Base-by-base conservation (phyloP, 2,329 filamentous ascomycete genomes). In the Myriosclerotinia scirpicola region DNA sequence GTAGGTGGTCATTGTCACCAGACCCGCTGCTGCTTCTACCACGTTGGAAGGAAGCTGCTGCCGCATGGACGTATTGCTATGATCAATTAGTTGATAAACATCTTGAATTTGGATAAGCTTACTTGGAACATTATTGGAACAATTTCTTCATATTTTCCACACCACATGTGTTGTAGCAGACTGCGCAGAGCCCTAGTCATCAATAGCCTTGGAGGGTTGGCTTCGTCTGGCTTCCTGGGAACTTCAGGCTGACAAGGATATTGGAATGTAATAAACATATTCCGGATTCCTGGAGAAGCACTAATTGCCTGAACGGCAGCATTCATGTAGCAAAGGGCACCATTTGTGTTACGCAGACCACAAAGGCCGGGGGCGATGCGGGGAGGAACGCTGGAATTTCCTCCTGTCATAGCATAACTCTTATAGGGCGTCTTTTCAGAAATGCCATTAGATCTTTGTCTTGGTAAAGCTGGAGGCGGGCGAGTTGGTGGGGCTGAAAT, bases 271-370 rank as follows among this genome's bases (percentile, higher is more conserved):
- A 91, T 74, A 75, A 90, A 75, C 80, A 89, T 80, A 79, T 87
- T 76, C 79, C 85, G 80, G 84, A 97, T 84, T 79, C 86, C 78
- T 75, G 85, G 75, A 0, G 93, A 94, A 1, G 88, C 89, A 67
- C 91, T 90, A 22, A 97, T 80, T 68, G 90, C 90, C 77, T 98
- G 94, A 36, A 98, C 81, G 0, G 89, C 89, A n/a, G 92, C 89
- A 77, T 97, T 97, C 82, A 95, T 93, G 75, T 97, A 97, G 76
- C 94, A 97, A 11, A 54, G 26, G 71, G 90, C 93, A 56, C 90
- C 89, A 1, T 87, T 86, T 52, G 92, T 91, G 72, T 97, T 97
- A 67, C 87, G 80, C 15, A 97, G 82, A 0, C 94, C 93, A 14
- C 91, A 90, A 46, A 81, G 81, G n/a, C 87, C 65, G 5, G 46